phyloP scores from a whole-genome alignment of 2,329 filamentous ascomycete species.

The Colletotrichum tanaceti region DNA sequence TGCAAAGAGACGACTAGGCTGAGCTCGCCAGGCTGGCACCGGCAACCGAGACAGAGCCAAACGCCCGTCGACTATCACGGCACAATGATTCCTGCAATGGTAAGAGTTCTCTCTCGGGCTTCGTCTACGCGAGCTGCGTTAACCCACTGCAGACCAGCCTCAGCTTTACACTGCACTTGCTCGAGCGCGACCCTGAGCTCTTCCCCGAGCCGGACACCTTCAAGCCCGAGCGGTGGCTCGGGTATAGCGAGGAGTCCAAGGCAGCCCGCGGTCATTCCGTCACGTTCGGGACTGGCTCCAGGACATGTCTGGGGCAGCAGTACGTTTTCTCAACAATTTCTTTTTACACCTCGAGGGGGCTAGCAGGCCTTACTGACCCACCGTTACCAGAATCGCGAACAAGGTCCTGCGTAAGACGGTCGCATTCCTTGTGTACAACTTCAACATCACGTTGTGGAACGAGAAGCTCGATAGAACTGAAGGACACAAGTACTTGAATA shows the following conservation, averaged over 20 bases:
- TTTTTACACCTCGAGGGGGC: not conserved
- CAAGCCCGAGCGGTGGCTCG: slow-evolving; percentile 40
- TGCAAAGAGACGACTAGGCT: slow-evolving; percentile 40
- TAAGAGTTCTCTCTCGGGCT: not conserved
- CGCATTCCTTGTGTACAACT: slow-evolving; percentile 38
- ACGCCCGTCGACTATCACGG: slow-evolving; percentile 20
- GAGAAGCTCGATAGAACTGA: slow-evolving; percentile 17
- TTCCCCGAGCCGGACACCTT: slow-evolving; percentile 36
- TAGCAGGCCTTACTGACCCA: not conserved
- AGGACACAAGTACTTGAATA: slow-evolving; percentile 34
- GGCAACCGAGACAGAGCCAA: slow-evolving; percentile 38
- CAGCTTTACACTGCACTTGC: slow-evolving; percentile 39
- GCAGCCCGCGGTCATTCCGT: slow-evolving; percentile 10
- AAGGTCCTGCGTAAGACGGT: slow-evolving; percentile 41
- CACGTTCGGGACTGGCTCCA: slow-evolving; percentile 39
- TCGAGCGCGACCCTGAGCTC: slow-evolving; percentile 35
- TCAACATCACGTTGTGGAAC: slow-evolving; percentile 37
- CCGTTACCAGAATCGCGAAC: slow-evolving; percentile 32
- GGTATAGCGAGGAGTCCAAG: slow-evolving; percentile 5
- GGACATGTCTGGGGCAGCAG: slow-evolving; percentile 42
- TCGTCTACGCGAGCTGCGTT: not conserved
- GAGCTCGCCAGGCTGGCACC: slow-evolving; percentile 41
- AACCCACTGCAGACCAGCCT: slow-evolving; percentile 25
- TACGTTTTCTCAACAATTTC: slow-evolving; percentile 1
- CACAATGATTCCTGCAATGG: slow-evolving; percentile 31